Base-by-base conservation (phyloP, 192 early-diverging fungal species). In the Backusella mclennaniae region DNA sequence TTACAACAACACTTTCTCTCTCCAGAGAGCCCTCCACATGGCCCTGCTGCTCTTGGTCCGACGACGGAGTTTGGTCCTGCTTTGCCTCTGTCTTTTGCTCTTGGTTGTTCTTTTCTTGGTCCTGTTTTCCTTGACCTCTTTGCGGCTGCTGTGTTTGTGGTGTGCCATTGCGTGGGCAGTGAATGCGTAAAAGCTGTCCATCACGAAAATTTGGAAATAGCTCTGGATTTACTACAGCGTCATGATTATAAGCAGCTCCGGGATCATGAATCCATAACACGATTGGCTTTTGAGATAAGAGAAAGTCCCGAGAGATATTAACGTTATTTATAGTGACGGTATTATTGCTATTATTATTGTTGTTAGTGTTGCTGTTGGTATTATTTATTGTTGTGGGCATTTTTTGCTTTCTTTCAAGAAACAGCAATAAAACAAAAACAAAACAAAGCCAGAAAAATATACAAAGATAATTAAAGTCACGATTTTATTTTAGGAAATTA, bases 191-290 rank as follows among this genome's bases (percentile, higher is more conserved):
- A 23, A 94, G 74, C 75, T 94, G 91, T 35, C 91, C 91, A 19
- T 83, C 77, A 46, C 79, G 73, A n/a, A 90, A 76, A 17, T 78
- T 85, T 4, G 90, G 87, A 72, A 95, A 91, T 33, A 73, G 76
- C 66, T 93, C 89, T 1, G 93, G 92, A 73, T 94, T 92, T 23
- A 95, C 79, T 5, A 95, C 80, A 59, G 93, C 79, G 33, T 95
- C 92, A 9, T 79, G 78, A 19, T 46, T 69, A 52, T 74, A 79
- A 6, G 66, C 41, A 29, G 29, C 66, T 33, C 67, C 46, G 19
- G 78, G 78, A 46, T 79, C 78, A 71, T 79, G 78, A 19, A 79
- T 53, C 78, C 78, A 79, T 8, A 79, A 66, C 11, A 73, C 69
- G 9, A 68, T 63, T 26, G 78, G 78, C n/a, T 79, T 79, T 29